Evolutionary conservation across 148 eudicot genomes (phyloP).

Genomic region (Bassia scoparia): DNA sequence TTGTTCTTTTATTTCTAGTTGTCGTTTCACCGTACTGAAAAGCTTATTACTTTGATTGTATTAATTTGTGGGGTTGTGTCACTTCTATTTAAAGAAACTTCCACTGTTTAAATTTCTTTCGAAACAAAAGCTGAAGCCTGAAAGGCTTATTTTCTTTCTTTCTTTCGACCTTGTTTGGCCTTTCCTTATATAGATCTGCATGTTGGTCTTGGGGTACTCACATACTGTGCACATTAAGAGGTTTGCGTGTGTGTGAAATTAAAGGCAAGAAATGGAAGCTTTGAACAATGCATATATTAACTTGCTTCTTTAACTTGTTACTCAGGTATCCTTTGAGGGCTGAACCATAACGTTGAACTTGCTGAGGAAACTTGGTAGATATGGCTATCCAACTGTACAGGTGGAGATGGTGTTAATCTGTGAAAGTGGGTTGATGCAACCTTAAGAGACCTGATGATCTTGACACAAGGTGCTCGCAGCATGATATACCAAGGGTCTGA

Average conservation of each 20-base stretch:
- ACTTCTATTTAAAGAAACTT: too few species aligned
- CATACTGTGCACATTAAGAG: too few species aligned
- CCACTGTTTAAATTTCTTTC: too few species aligned
- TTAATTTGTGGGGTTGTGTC: too few species aligned
- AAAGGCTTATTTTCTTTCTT: too few species aligned
- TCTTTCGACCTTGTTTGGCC: too few species aligned
- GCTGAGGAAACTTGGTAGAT: constrained; percentile 77
- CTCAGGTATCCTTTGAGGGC: constrained; percentile 68
- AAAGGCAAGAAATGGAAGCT: background rate
- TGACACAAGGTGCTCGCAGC: constrained; percentile 89
- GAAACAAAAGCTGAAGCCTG: too few species aligned
- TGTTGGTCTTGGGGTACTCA: background rate
- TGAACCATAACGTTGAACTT: constrained; percentile 76
- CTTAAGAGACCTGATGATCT: constrained; percentile 90
- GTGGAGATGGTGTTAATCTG: constrained; percentile 80
- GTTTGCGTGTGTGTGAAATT: background rate
- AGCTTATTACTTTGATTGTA: too few species aligned
- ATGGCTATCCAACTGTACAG: constrained; percentile 80
- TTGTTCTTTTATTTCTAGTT: too few species aligned
- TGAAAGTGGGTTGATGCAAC: constrained; percentile 75
- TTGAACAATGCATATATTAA: background rate
- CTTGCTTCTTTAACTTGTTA: background rate
- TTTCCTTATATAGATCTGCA: background rate
- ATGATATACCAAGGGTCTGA: constrained; percentile 82
- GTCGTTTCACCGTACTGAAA: too few species aligned